Base-by-base conservation (phyloP, 768 basidiomycete genomes). In the Flagelloscypha sp. region DNA sequence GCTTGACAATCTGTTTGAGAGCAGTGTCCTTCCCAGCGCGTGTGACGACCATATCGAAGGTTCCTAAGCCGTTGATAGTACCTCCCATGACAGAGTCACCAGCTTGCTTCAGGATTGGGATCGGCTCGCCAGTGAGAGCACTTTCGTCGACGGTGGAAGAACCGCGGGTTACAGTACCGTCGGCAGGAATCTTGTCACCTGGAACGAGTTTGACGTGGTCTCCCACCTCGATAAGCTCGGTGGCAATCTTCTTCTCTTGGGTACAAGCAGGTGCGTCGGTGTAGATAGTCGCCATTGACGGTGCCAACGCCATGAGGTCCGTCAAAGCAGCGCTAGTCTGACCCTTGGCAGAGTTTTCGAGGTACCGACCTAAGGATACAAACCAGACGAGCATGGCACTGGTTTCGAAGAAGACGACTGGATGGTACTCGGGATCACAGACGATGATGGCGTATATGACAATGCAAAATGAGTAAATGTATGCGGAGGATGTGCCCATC, bases 311-410 rank as follows among this genome's bases (percentile, higher is more conserved):
- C 86, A 98, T 95, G 35, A 99, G 74, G 54, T 97, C 93, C 3
- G 92, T 95, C 19, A 99, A 72, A 2, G 95, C 95, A 1, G 92
- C 92, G 27, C 89, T 92, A 2, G 95, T 98, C 60, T 86, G 87
- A 20, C 95, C 94, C 58, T 98, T 98, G 30, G 95, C 95, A 37
- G 81, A 75, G 60, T 98, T 98, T 63, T 98, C 95, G 32, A 98
- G 72, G 61, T 82, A 95, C 17, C 95, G 79, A 4, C 95, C 95
- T 10, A 98, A 74, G 2, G 89, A 93, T 48, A 98, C 84, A 56
- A 99, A 98, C 64, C 83, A 86, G 70, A 99, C 82, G 42, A 99
- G 66, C 95, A 97, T 98, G 13, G 95, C 95, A 51, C 89, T 95
- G 2, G 95, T 98, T 61, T 99, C 95, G 63, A 98, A 98, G 62